Percentiles rank a stretch among this genome's conserved stretches.
phyloP scores from a whole-genome alignment of 352 stramenopile genomes.

The Phytophthora foliorum region DNA sequence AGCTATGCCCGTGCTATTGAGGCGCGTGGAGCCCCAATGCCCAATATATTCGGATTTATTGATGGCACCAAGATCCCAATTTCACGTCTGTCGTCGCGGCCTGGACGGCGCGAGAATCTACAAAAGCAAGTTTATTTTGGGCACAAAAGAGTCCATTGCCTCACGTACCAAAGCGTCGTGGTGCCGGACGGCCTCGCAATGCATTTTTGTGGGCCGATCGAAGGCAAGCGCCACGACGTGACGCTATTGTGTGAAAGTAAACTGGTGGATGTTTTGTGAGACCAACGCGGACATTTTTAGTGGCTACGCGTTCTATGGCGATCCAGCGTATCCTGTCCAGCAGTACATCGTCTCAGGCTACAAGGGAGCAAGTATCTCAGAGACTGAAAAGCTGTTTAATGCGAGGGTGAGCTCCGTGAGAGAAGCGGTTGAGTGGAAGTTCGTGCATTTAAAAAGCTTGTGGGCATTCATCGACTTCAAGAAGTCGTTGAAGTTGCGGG shows the following conservation, averaged over 20 bases:
- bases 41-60: too few relatives aligned
- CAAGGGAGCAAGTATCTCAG: background rate
- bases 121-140: too few relatives aligned
- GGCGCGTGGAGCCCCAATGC: too few relatives aligned
- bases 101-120: too few relatives aligned
- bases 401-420: background rate
- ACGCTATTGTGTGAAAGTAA: constrained; percentile 17
- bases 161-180: background rate
- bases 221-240: constrained; percentile 16
- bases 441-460: background rate
- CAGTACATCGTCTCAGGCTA: constrained; percentile 6
- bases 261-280: background rate
- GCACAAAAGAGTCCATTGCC: too few relatives aligned
- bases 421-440: background rate
- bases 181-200: constrained; percentile 7
- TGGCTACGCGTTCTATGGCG: constrained; percentile 11
- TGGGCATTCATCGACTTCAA: constrained; percentile 2
- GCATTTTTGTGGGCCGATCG: constrained; percentile 15
- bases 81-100: too few relatives aligned
- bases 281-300: constrained; percentile 7
- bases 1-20: constrained; percentile 2
- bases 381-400: background rate
- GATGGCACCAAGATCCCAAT: too few relatives aligned
- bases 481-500: background rate
- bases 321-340: constrained; percentile 14